phyloP scores from a whole-genome alignment of 2,329 filamentous ascomycete genomes.

The Epichloe typhina region DNA sequence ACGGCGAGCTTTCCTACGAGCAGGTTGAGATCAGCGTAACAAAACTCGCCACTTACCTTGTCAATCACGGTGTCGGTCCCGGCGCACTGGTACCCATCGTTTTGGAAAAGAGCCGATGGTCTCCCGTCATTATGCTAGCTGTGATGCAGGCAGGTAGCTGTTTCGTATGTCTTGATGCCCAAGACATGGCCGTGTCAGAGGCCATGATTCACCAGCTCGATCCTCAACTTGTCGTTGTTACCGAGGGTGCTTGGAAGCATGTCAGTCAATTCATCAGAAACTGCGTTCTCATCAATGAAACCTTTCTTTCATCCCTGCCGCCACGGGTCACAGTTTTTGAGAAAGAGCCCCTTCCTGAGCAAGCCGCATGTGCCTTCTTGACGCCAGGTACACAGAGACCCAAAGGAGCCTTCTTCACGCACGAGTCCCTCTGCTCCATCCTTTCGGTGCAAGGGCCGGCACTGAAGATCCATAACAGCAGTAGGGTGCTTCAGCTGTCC shows the following conservation, averaged over 20 bases:
- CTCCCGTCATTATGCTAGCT: constrained; percentile 58
- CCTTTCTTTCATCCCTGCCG: constrained; percentile 24
- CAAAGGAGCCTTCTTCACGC: constrained; percentile 49
- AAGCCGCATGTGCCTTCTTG: constrained; percentile 48
- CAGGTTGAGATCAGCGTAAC: constrained; percentile 25
- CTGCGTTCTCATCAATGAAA: constrained; percentile 28
- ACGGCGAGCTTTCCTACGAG: constrained; percentile 29
- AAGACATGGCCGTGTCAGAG: constrained; percentile 27
- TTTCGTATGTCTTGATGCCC: constrained; percentile 36
- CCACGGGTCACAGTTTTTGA: constrained; percentile 17
- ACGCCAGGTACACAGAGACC: constrained; percentile 36
- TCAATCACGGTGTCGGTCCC: constrained; percentile 34
- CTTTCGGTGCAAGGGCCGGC: constrained; percentile 37
- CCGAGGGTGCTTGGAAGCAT: constrained; percentile 27
- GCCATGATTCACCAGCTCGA: constrained; percentile 30
- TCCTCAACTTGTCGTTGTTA: constrained; percentile 30
- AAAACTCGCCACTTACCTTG: constrained; percentile 31
- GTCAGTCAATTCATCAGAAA: constrained; percentile 26
- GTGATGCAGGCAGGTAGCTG: constrained; percentile 45
- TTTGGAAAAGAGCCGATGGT: constrained; percentile 55
- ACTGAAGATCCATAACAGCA: constrained; percentile 33
- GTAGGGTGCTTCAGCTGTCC: constrained; percentile 43
- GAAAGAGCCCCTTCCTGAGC: constrained; percentile 25
- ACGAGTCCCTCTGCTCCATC: constrained; percentile 42
- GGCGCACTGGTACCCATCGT: constrained; percentile 51